These are phyloP conservation scores for Furcasterigmium furcatum DNA, from an alignment of 2,329 filamentous ascomycete genomes.

Conservation along the genomic window DNA sequence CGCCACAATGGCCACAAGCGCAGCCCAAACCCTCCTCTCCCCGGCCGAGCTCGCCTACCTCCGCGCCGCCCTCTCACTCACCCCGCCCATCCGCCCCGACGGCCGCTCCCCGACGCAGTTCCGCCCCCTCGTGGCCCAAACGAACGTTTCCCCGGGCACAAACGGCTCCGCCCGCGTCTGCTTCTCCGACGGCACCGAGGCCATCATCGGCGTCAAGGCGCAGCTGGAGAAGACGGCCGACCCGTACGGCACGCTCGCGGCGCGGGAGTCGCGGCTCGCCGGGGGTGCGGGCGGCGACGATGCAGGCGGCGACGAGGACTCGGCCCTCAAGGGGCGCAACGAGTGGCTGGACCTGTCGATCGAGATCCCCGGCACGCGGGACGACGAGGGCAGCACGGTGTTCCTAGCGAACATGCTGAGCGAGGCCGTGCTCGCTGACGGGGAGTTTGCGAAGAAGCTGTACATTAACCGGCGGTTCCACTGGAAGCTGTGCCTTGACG, in stretches of 20 bases:
- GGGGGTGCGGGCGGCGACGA: slow-evolving; percentile 32
- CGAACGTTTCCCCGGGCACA: slow-evolving; percentile 80
- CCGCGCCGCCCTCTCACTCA: slow-evolving; percentile 77
- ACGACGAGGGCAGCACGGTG: slow-evolving; percentile 86
- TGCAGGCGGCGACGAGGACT: slow-evolving; percentile 20
- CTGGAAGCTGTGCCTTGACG: slow-evolving; percentile 95
- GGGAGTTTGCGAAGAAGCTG: slow-evolving; percentile 65
- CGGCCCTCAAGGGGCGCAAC: slow-evolving; percentile 37
- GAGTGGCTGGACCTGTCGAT: slow-evolving; percentile 90
- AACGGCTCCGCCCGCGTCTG: slow-evolving; percentile 93
- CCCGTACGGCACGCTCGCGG: slow-evolving; percentile 18
- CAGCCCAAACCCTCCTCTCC: slow-evolving; percentile 73
- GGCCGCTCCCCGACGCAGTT: slow-evolving; percentile 81
- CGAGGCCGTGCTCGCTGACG: slow-evolving; percentile 78
- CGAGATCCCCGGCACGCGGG: slow-evolving; percentile 85
- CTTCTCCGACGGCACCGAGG: slow-evolving; percentile 92
- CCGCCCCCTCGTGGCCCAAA: slow-evolving; percentile 86
- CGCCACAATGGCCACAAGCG: slow-evolving; percentile 52
- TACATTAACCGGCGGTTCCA: slow-evolving; percentile 91
- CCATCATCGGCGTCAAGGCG: slow-evolving; percentile 91
- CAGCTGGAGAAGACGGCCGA: slow-evolving; percentile 75
- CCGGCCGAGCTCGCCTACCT: slow-evolving; percentile 96
- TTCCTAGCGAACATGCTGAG: slow-evolving; percentile 85
- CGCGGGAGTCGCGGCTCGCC: slow-evolving; percentile 22
- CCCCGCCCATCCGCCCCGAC: slow-evolving; percentile 85